A percentile compares a stretch with the other conserved stretches of the same genome.
phyloP scores from a whole-genome alignment of 768 basidiomycete species.

The Mrakia frigida region DNA sequence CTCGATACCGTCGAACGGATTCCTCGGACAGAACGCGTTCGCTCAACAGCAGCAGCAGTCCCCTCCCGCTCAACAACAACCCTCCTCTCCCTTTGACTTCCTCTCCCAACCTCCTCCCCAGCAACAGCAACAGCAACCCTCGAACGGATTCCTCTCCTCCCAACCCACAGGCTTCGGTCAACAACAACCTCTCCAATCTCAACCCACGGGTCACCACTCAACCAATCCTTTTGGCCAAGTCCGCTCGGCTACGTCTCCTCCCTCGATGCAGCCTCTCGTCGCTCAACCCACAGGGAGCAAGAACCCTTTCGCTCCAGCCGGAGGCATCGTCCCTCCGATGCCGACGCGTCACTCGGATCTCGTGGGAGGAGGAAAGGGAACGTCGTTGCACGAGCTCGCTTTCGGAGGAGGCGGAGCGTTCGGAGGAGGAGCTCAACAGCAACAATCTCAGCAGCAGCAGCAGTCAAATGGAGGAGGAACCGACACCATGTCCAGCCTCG shows the following conservation, averaged over 20 bases:
- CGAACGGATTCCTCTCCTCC: neutral
- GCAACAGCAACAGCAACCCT: constrained; percentile 15
- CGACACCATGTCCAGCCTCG: constrained; percentile 47
- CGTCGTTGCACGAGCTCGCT: constrained; percentile 69
- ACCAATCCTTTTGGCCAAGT: constrained; percentile 25
- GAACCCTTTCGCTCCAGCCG: constrained; percentile 76
- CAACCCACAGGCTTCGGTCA: constrained; percentile 25
- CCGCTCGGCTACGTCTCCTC: constrained; percentile 3
- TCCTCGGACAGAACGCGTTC: constrained; percentile 8
- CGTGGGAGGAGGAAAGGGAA: constrained; percentile 58
- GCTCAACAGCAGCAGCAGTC: constrained; percentile 26
- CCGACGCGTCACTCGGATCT: constrained; percentile 53
- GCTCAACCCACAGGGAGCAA: constrained; percentile 88
- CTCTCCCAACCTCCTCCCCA: constrained; percentile 11
- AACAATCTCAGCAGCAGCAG: constrained; percentile 26
- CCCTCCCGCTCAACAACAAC: neutral
- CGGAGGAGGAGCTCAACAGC: constrained; percentile 12
- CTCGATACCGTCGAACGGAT: constrained; percentile 14
- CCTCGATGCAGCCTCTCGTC: constrained; percentile 56
- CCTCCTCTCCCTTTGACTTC: constrained; percentile 11
- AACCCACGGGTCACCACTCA: constrained; percentile 30
- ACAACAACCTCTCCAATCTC: constrained; percentile 21
- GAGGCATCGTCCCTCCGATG: constrained; percentile 49
- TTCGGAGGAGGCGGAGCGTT: constrained; percentile 24
- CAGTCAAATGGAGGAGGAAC: constrained; percentile 6